Evolutionary conservation across 306 rosid genomes (phyloP), one percentile per base, ranked within the genome.

Genomic region (Medicago ruthenica): DNA sequence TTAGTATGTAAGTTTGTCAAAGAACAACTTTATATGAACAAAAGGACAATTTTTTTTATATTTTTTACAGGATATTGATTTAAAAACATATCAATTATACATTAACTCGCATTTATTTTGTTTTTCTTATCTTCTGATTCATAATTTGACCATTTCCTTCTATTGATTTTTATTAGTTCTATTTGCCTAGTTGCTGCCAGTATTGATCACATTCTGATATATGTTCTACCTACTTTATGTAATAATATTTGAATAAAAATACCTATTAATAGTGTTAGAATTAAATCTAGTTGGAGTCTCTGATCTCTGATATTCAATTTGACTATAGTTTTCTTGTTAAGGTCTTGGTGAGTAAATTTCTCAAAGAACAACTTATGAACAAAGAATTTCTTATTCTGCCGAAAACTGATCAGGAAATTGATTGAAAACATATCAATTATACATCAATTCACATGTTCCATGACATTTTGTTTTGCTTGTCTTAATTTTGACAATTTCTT

Each of bases 111-210:
- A 7, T 14, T 9, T 40, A 48, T 36, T 58, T 60, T 70, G 15
- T 61, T 50, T 37, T 71, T 24, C 63, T 70, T 59, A 48, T 62
- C 67, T 67, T 12, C 66, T 44, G 57, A 44, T 57, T 71, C 71
- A 48, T 17, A 24, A 58, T 41, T 76, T 63, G 17, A 69, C 60
- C 44, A 48, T 70, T 54, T 45, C 14, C 36, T 9, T 76, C 12
- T 17, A 4, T 41, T 16, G 14, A 5, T 50, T 15, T 3, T 20
- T 76, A 8, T 42, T 40, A 63, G 31, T 62, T 31, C 27, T 12
- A 53, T 61, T 72, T 76, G 22, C 36, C 71, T 0, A 10, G 48
- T 65, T 57, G 15, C 36, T 72, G 47, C 59, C 51, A 54, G 54
- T 40, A 15, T 76, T 34, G 70, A 74, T 73, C 39, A 60, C 51